Conservation (phyloP, 345 rosid species). For the Schrenkiella parvula region DNA sequence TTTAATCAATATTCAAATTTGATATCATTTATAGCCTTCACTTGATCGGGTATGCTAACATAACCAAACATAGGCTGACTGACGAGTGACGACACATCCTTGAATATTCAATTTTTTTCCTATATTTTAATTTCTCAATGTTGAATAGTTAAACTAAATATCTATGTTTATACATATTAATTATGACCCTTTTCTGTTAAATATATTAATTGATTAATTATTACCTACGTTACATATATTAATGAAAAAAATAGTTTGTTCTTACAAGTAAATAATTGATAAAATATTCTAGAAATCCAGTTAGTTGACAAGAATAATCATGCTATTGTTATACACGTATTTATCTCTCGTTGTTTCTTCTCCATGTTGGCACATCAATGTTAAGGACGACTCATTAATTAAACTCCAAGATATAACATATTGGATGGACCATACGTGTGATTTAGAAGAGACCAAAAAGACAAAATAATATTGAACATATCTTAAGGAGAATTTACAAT, state of each 20-base stretch:
- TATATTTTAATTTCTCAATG: too few species aligned
- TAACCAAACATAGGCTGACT: not conserved
- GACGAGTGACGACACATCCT: too few species aligned
- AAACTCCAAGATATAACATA: slow-evolving; percentile 33
- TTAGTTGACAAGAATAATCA: not conserved
- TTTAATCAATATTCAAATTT: not conserved
- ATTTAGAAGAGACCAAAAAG: slow-evolving; percentile 29
- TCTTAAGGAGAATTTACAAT: slow-evolving; percentile 32
- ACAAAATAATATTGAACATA: slow-evolving; percentile 31
- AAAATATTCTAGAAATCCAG: not conserved
- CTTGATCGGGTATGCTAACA: not conserved
- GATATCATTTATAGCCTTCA: not conserved
- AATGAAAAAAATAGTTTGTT: not conserved
- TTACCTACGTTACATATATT: not conserved
- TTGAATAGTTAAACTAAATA: too few species aligned
- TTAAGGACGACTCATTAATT: slow-evolving; percentile 31
- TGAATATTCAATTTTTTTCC: too few species aligned
- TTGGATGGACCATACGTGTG: slow-evolving; percentile 31
- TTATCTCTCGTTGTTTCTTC: not conserved
- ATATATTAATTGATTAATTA: not conserved
- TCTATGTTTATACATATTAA: too few species aligned
- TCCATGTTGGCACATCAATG: slow-evolving; percentile 24
- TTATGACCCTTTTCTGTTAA: not conserved
- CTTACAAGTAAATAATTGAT: not conserved
- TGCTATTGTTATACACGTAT: not conserved